Evolutionary conservation across 1,284 basidiomycete species (phyloP).

Genomic region (Irpex sp.): DNA sequence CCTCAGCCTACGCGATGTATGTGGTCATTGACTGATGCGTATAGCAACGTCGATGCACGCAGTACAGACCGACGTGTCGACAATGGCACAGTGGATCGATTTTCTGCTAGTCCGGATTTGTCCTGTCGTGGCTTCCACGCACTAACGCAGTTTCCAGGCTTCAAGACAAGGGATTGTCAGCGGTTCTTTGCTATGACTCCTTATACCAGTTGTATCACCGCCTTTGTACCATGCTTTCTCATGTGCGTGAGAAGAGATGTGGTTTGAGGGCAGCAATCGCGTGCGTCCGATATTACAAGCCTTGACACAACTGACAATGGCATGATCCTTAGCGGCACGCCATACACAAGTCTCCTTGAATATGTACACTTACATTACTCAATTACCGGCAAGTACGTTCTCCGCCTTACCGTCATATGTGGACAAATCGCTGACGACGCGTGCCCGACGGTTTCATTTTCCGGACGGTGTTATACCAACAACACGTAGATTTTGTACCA

Average conservation of each 20-base stretch:
- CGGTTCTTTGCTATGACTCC: neutral
- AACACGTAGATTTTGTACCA: neutral
- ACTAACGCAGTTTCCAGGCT: neutral
- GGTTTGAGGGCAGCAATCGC: neutral
- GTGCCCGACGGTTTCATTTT: neutral
- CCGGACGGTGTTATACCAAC: too few species aligned
- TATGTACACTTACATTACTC: neutral
- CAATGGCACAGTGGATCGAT: too few species aligned
- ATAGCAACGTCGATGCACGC: neutral
- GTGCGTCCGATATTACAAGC: neutral
- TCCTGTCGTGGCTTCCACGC: neutral
- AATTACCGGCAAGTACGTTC: neutral
- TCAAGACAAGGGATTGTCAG: neutral
- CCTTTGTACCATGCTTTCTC: neutral
- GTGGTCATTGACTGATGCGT: neutral
- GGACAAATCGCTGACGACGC: neutral
- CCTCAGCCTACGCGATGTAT: neutral
- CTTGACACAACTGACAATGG: neutral
- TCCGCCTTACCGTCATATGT: neutral
- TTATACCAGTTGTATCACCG: neutral
- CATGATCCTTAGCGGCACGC: neutral
- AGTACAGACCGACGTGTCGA: too few species aligned
- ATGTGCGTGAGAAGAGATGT: neutral
- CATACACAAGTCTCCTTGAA: neutral
- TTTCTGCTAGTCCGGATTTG: neutral